A percentile compares a stretch with the other conserved stretches of the same genome.
Evolutionary conservation across 768 basidiomycete species (phyloP).

Genomic region (Baorangia bicolor): DNA sequence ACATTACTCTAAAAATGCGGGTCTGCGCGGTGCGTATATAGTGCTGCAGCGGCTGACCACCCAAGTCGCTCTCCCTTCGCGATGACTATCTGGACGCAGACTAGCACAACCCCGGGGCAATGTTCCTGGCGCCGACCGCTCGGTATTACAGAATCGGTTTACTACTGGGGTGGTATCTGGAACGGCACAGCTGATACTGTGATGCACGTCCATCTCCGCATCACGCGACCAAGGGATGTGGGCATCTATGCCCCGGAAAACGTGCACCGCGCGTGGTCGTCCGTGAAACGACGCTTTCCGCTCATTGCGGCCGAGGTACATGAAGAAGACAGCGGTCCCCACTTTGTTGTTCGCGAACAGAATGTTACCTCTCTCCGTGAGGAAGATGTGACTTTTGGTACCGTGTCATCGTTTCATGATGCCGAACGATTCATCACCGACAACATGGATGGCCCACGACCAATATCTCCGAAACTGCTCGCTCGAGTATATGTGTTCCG

Average conservation of each 20-base stretch:
- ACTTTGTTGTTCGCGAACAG: conserved; percentile 43
- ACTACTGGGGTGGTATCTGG: conserved; percentile 39
- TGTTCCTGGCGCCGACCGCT: conserved; percentile 19
- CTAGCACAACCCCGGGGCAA: background rate
- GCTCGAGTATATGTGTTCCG: conserved; percentile 43
- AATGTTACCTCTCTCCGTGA: conserved; percentile 17
- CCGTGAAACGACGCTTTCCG: conserved; percentile 48
- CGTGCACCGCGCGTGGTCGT: conserved; percentile 42
- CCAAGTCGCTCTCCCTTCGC: background rate
- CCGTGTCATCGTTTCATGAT: conserved; percentile 37
- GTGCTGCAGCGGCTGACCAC: background rate
- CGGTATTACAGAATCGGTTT: conserved; percentile 35
- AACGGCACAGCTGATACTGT: conserved; percentile 45
- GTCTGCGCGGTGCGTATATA: background rate
- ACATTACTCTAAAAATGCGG: background rate
- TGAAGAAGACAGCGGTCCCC: conserved; percentile 18
- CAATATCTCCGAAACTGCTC: conserved; percentile 16
- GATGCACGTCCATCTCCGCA: conserved; percentile 36
- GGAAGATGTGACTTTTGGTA: conserved; percentile 40
- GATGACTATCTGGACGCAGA: conserved; percentile 3
- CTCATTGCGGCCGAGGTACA: conserved; percentile 37
- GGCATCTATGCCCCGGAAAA: conserved; percentile 29
- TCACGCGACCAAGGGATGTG: conserved; percentile 2
- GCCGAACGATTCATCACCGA: conserved; percentile 33
- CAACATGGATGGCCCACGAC: conserved; percentile 34